Base-by-base conservation (phyloP, 805 yeast genomes). In the Yamadazyma sp. region DNA sequence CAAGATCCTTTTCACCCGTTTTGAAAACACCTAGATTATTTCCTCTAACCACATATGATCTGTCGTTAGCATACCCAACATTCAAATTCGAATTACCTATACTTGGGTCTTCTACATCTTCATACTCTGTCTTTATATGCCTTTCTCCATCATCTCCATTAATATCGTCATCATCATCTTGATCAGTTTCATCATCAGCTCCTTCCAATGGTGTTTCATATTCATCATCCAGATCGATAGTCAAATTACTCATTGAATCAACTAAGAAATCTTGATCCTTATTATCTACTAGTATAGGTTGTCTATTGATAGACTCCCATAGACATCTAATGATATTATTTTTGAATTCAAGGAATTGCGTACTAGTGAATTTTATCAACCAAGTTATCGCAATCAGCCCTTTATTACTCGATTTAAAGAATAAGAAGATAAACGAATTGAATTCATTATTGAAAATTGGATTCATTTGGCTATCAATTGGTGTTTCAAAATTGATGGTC, bases 31-130 rank as follows among this genome's bases (percentile, higher is more conserved):
- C 96, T 37, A 88, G 65, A 44, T 76, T 77, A 54, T 85, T 65
- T 11, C 88, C 95, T 46, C 94, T 76, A 0, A 83, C 80, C 20
- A 88, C 89, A 54, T 75, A 88, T 1, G 95, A 74, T 23, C 93
- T 69, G 49, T 85, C 81, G 46, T 80, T 80, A 36, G 72, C 73
- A 42, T 62, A 75, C 1, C 95, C 89, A 7, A 86, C 80, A 1
- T 84, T 80, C 50, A 88, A 66, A 15, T 77, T 79, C 33, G 76
- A 71, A 53, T 87, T 87, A 31, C 65, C 64, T 13, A 25, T n/a
- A 15, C 4, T 16, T 4, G 19, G 16, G 13, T 28, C 31, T 19
- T 61, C 62, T 12, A 64, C 73, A 9, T 55, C 56, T 10, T 57
- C 63, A 21, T n/a, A 33, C 7, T 8, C 12, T 4, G 20, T 21